Evolutionary conservation across 345 rosid genomes (phyloP).

Genomic region (Salix brachista): DNA sequence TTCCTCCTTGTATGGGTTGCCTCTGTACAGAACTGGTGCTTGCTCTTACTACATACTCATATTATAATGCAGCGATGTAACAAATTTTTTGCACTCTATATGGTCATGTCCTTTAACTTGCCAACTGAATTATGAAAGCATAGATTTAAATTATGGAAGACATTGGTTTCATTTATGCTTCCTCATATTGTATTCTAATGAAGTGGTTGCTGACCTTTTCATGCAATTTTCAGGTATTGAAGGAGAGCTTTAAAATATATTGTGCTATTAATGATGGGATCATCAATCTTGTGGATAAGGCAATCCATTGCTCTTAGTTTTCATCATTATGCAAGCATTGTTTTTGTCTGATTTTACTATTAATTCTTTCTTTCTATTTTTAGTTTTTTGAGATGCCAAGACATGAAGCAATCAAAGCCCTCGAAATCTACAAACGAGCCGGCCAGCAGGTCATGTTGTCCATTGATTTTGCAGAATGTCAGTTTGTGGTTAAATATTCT

Average conservation of each 20-base stretch:
- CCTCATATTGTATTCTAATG: background rate
- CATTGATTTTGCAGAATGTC: constrained; percentile 4
- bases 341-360: constrained; percentile 7
- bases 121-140: background rate
- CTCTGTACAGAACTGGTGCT: background rate
- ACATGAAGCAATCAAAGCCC: constrained; percentile 82
- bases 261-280: constrained; percentile 97
- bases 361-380: constrained; percentile 20
- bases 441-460: constrained; percentile 68
- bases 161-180: background rate
- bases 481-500: constrained; percentile 1
- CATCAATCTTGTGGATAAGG: constrained; percentile 99
- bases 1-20: background rate
- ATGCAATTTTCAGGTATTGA: constrained; percentile 67
- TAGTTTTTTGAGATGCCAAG: constrained; percentile 99
- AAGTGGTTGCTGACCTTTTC: constrained; percentile 4
- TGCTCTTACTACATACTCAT: background rate
- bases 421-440: constrained; percentile 79
- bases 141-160: background rate
- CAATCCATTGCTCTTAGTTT: constrained; percentile 23
- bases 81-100: background rate
- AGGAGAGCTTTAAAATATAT: constrained; percentile 96
- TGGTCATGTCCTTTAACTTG: background rate
- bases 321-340: constrained; percentile 1
- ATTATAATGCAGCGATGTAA: background rate